Evolutionary conservation across 768 basidiomycete genomes (phyloP), one percentile per base, ranked within the genome.

Genomic region (Collybia mongolica): DNA sequence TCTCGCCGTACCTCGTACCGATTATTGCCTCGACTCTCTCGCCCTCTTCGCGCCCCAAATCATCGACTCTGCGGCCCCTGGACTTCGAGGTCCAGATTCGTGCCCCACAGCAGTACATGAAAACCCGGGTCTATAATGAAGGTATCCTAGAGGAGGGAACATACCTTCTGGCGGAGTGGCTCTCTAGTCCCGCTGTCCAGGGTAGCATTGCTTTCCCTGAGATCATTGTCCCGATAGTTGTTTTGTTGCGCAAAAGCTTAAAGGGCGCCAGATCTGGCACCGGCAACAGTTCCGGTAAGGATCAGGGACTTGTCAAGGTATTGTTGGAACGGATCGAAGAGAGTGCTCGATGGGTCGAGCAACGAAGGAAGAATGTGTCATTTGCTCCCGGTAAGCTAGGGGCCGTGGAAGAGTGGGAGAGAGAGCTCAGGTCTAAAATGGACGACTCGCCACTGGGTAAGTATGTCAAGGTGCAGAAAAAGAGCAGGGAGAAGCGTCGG

Each of bases 131-230:
- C 20, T 93, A 93, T 65, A 73, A 78, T 41, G 95, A 97, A 60
- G 85, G 82, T 0, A 67, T 97, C 36, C 76, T 83, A 2, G 95
- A 98, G 46, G 97, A 98, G 67, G 71, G 86, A 14, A 65, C 77
- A 5, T 96, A 82, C 68, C 67, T 92, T 22, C 74, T 96, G 19
- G 85, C 84, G 1, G 93, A 94, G 60, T 93, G 90, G 84, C 81
- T 93, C 46, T 76, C 83, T 24, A 84, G 82, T 26, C 57, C 69
- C 7, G 72, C 81, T 0, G 83, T 95, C 0, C 88, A 91, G 43
- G 88, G 83, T 1, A 90, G 88, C 65, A 84, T 98, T 52, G 92
- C 92, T 0, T 98, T 97, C 76, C 96, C 97, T 2, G 97, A 99
- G 69, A 77, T 96, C 36, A 76, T 84, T 12, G 81, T 98, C 11